Base-by-base conservation (phyloP, 495 filamentous ascomycete genomes). In the Hyaloscypha finlandica region DNA sequence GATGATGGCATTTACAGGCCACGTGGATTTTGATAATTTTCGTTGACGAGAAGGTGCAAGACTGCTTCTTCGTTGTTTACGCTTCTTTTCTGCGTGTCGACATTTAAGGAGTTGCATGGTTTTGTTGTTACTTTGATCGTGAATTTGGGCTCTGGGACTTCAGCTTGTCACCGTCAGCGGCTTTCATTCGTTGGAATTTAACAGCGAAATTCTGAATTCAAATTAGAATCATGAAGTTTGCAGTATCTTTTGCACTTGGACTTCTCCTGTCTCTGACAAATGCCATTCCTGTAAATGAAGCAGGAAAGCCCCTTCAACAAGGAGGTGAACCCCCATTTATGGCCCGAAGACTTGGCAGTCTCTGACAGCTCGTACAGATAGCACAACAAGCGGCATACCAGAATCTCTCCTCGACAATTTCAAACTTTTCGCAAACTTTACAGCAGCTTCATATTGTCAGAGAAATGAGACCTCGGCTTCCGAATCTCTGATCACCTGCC, bases 391-490 rank as follows among this genome's bases (percentile, higher is more conserved):
- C 56, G 56, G 29, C 8, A 59, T 59, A 35, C 35, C 56, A 19
- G 6, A 37, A 16, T 29, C 25, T 8, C 56, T 59, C 19, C 32
- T 32, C 11, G 19, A 20, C 25, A 37, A 37, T 37, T 59, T 59
- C 56, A 8, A 37, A 5, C 32, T 59, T 6, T 59, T 59, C 32
- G 56, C 56, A 12, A 59, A 59, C 30, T 33, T 59, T 29, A 59
- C 6, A 35, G 25, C 56, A 37, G 56, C 56, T 9, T 32, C 56
- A 12, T 59, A 59, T 29, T 59, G 56, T 16, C 56, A 29, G 3
- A 20, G 56, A 6, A 59, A 59, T 35, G 56, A 59, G 32, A 59
- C 39, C 32, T 59, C 29, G 29, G 35, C 29, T 14, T 29, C 56
- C 9, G 0, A 37, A 0, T 25, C 30, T 19, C 32, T 35, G 3